Evolutionary conservation across 345 rosid species (phyloP).

Genomic region (Mallotus nudiflorus): DNA sequence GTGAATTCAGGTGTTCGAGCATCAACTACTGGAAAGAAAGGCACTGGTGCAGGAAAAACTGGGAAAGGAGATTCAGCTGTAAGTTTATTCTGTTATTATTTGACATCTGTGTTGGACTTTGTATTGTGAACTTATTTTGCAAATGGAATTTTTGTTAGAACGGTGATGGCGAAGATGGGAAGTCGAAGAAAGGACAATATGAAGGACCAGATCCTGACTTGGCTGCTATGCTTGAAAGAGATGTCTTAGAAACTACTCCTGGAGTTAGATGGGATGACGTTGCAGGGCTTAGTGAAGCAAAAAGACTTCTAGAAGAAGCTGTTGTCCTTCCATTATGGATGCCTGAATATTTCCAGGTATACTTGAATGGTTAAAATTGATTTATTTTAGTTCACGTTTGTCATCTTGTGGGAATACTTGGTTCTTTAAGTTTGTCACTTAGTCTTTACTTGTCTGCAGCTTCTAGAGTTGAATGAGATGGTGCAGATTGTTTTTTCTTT

Average conservation of each 20-base stretch:
- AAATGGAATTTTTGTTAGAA: constrained; percentile 49
- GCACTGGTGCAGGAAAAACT: constrained; percentile 64
- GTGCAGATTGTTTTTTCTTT: constrained; percentile 2
- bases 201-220: constrained; percentile 98
- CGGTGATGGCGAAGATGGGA: constrained; percentile 94
- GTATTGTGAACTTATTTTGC: constrained; percentile 15
- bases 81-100: constrained; percentile 21
- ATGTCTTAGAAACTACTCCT: constrained; percentile 94
- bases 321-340: constrained; percentile 99
- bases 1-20: constrained; percentile 61
- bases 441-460: neutral
- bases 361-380: constrained; percentile 15
- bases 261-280: constrained; percentile 99
- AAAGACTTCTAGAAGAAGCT: constrained; percentile 97
- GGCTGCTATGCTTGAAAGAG: constrained; percentile 99
- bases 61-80: constrained; percentile 76
- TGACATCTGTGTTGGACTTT: neutral
- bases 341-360: constrained; percentile 99
- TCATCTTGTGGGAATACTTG: neutral
- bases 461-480: constrained; percentile 1
- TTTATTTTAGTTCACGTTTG: constrained; percentile 5
- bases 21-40: constrained; percentile 76
- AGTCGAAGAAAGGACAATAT: constrained; percentile 72
- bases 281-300: constrained; percentile 98
- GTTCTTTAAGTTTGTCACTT: neutral